phyloP scores from a whole-genome alignment of 1,284 basidiomycete genomes.

The Ceratobasidium papillatum region DNA sequence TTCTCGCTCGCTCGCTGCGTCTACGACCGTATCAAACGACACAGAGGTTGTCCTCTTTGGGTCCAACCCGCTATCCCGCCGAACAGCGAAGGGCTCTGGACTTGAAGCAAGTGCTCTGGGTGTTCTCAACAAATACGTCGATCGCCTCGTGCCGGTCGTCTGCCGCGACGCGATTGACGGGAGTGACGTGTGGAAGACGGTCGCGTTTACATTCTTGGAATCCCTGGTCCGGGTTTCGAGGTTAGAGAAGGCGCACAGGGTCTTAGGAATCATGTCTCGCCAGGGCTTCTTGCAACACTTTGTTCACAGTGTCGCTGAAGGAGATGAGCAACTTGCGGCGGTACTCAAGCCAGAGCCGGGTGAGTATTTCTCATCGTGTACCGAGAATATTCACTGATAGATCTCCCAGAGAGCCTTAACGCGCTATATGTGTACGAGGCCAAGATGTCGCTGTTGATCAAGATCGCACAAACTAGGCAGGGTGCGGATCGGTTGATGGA shows the following conservation, averaged over 20 bases:
- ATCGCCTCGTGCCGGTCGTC: constrained; percentile 79
- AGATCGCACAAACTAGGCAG: constrained; percentile 80
- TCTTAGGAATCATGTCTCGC: constrained; percentile 70
- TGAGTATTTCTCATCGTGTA: constrained; percentile 52
- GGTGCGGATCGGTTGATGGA: constrained; percentile 90
- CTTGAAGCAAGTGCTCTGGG: constrained; percentile 70
- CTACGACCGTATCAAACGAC: constrained; percentile 6
- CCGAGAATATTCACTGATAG: neutral
- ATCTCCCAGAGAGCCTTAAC: constrained; percentile 79
- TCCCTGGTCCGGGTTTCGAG: constrained; percentile 74
- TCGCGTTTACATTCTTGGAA: constrained; percentile 88
- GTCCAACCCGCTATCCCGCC: constrained; percentile 26
- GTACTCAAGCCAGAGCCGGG: constrained; percentile 90
- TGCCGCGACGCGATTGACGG: constrained; percentile 94
- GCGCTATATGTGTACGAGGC: constrained; percentile 95
- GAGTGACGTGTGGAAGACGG: constrained; percentile 95
- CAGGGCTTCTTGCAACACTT: constrained; percentile 88
- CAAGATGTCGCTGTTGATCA: constrained; percentile 87
- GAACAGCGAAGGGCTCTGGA: constrained; percentile 49
- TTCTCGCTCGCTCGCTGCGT: neutral
- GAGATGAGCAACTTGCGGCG: constrained; percentile 79
- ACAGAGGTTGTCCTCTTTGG: constrained; percentile 36
- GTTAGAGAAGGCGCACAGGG: constrained; percentile 66
- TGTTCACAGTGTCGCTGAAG: constrained; percentile 83
- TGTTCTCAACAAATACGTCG: constrained; percentile 70